Conservation (phyloP, 2,329 filamentous ascomycete species). For the Zopfia rhizophila region DNA sequence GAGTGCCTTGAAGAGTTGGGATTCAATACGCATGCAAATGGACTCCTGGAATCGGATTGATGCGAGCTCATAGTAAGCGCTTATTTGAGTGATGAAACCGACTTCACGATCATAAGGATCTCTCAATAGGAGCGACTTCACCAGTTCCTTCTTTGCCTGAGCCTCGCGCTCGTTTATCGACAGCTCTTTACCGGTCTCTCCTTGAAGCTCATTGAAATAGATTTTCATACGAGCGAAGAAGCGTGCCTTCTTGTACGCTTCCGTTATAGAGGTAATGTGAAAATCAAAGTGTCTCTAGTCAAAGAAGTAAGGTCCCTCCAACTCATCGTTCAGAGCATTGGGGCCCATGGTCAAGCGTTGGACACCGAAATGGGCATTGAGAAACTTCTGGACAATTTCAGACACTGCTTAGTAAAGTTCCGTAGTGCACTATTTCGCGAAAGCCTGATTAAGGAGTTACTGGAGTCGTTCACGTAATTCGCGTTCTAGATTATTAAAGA, state of each 20-base stretch:
- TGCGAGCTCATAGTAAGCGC: constrained; percentile 76
- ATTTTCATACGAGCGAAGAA: constrained; percentile 32
- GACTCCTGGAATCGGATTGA: constrained; percentile 71
- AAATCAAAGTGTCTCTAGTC: constrained; percentile 30
- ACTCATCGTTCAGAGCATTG: constrained; percentile 45
- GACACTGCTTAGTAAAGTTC: constrained; percentile 37
- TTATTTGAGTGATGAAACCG: constrained; percentile 69
- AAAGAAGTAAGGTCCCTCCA: constrained; percentile 48
- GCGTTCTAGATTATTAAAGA: constrained; percentile 35
- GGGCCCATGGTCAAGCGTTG: constrained; percentile 33
- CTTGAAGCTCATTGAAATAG: constrained; percentile 37
- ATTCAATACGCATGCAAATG: constrained; percentile 52
- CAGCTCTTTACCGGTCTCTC: constrained; percentile 21
- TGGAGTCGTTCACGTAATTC: constrained; percentile 28
- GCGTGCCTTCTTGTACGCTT: too few species aligned
- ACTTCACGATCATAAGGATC: constrained; percentile 72
- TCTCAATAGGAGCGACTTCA: constrained; percentile 54
- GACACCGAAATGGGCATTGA: constrained; percentile 37
- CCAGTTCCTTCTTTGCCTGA: constrained; percentile 37
- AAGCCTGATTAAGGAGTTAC: constrained; percentile 37
- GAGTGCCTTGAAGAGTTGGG: constrained; percentile 45
- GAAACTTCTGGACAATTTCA: constrained; percentile 36
- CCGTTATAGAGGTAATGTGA: constrained; percentile 28
- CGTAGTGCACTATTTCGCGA: constrained; percentile 41
- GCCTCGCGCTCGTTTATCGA: constrained; percentile 37